These are phyloP conservation scores for Fagopyrum esculentum DNA, from an alignment of 148 eudicot genomes.

Conservation along the genomic window DNA sequence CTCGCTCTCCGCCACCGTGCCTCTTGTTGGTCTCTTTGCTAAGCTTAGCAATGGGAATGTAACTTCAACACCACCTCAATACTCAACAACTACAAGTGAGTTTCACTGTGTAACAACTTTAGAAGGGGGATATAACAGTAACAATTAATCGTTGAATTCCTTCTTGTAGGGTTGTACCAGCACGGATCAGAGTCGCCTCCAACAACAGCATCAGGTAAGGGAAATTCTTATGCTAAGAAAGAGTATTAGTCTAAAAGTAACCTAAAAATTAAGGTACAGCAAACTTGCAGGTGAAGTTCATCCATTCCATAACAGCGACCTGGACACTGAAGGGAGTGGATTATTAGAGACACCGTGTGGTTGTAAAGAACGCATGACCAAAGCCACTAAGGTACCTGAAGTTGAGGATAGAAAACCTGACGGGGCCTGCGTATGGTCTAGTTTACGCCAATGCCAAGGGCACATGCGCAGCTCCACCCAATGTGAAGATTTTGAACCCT, in stretches of 20 bases:
- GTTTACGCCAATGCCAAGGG: slow-evolving; percentile 27
- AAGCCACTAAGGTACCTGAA: slow-evolving; percentile 48
- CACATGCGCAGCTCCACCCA: slow-evolving; percentile 36
- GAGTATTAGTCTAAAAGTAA: too few relatives aligned
- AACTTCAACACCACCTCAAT: too few relatives aligned
- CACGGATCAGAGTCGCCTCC: too few relatives aligned
- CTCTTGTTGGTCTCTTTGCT: slow-evolving; percentile 45
- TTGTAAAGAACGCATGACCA: slow-evolving; percentile 47
- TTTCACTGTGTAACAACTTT: too few relatives aligned
- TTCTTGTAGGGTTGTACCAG: too few relatives aligned
- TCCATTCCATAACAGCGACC: slow-evolving; percentile 52
- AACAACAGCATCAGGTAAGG: too few relatives aligned
- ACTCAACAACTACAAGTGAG: too few relatives aligned
- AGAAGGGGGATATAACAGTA: too few relatives aligned
- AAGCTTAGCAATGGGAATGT: background rate
- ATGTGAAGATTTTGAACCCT: slow-evolving; percentile 26
- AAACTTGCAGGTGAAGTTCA: slow-evolving; percentile 32
- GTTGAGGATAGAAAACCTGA: slow-evolving; percentile 50
- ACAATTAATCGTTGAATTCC: too few relatives aligned
- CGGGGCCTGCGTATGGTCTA: slow-evolving; percentile 62
- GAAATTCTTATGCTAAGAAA: too few relatives aligned
- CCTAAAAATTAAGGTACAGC: background rate
- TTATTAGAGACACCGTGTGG: slow-evolving; percentile 56
- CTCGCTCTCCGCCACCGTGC: slow-evolving; percentile 50
- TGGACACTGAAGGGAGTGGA: slow-evolving; percentile 43